Conservation (phyloP, 1,139 yeast genomes). For the Diutina pseudorugosa region DNA sequence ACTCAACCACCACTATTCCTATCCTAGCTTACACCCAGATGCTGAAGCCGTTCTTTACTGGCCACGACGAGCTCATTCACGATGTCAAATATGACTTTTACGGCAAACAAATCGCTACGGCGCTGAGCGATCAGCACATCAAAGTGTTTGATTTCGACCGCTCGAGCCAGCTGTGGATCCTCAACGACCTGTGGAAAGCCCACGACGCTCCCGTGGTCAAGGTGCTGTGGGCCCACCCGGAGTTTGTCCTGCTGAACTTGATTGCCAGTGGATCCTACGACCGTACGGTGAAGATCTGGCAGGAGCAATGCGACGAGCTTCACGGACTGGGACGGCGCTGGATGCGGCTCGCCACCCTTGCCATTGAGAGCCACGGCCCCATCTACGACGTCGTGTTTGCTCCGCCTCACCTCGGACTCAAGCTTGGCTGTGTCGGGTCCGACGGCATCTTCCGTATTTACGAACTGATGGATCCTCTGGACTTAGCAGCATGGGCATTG, state of each 20-base stretch:
- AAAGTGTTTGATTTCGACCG: conserved; percentile 71
- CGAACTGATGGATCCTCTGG: conserved; percentile 83
- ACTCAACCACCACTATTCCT: background rate
- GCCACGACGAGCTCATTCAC: conserved; percentile 85
- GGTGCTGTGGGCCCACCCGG: conserved; percentile 90
- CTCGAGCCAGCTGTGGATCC: conserved; percentile 50
- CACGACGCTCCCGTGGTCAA: conserved; percentile 82
- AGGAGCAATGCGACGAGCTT: conserved; percentile 72
- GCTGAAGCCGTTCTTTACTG: conserved; percentile 65
- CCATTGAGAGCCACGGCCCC: conserved; percentile 77
- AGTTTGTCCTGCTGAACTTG: conserved; percentile 62
- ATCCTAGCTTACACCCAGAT: background rate
- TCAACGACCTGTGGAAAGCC: conserved; percentile 87
- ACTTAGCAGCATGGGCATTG: conserved; percentile 69
- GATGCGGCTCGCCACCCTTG: conserved; percentile 61
- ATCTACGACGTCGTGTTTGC: conserved; percentile 84
- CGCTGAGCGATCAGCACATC: conserved; percentile 85
- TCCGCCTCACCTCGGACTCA: conserved; percentile 73
- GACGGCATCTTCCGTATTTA: conserved; percentile 83
- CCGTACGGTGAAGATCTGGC: conserved; percentile 82
- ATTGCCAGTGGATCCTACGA: conserved; percentile 86
- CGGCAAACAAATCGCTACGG: conserved; percentile 83
- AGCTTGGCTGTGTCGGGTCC: conserved; percentile 78
- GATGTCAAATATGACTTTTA: conserved; percentile 84
- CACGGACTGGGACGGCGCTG: conserved; percentile 73